Conservation (phyloP, 257 asterid species). For the Linaria vulgaris region DNA sequence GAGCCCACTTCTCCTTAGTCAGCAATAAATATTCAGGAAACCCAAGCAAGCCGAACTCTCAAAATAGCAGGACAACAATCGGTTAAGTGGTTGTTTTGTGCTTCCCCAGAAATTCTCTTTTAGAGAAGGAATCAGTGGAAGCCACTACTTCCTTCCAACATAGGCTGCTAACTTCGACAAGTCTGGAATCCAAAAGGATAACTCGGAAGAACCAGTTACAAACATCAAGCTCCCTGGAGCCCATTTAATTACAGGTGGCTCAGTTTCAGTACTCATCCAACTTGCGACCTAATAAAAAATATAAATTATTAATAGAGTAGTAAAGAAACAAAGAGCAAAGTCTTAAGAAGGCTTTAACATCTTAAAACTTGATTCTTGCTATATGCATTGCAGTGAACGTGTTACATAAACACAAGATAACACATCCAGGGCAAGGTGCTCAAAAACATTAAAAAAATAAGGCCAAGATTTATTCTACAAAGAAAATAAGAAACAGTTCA, state of each 20-base stretch:
- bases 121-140: slow-evolving; percentile 3
- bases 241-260: slow-evolving; percentile 93
- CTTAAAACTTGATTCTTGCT: slow-evolving; percentile 8
- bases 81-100: too few relatives aligned
- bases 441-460: slow-evolving; percentile 6
- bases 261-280: slow-evolving; percentile 91
- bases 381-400: slow-evolving; percentile 1
- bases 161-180: slow-evolving; percentile 88
- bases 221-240: slow-evolving; percentile 94
- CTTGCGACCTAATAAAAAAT: slow-evolving; percentile 74
- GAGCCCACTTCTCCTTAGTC: too few relatives aligned
- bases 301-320: slow-evolving; percentile 16
- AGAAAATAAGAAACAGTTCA: slow-evolving; percentile 15
- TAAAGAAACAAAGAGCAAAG: not conserved
- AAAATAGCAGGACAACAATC: too few relatives aligned
- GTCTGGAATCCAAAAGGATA: slow-evolving; percentile 97
- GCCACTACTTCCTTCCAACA: slow-evolving; percentile 72
- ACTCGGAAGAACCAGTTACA: slow-evolving; percentile 91
- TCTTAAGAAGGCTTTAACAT: too few relatives aligned
- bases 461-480: slow-evolving; percentile 3
- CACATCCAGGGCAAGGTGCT: not conserved
- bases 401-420: not conserved
- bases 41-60: too few relatives aligned
- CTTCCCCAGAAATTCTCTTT: not conserved
- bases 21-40: too few relatives aligned